Conservation (phyloP, 1,284 basidiomycete genomes). For the Trametes polyzona region DNA sequence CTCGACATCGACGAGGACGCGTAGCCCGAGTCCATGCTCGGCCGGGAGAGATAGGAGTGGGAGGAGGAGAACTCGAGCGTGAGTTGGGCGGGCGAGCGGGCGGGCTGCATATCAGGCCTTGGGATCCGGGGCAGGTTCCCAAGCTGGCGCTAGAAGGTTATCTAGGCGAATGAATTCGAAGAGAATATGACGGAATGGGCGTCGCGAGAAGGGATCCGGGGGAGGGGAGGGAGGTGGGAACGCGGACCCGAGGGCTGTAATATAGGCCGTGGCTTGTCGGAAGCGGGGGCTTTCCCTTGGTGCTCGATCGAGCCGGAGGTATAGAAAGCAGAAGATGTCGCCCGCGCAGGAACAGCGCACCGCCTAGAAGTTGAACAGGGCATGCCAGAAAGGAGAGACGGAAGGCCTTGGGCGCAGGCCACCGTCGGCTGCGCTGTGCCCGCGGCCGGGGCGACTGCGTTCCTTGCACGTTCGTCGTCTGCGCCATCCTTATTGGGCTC, state of each 20-base stretch:
- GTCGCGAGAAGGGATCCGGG: not conserved
- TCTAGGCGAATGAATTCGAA: not conserved
- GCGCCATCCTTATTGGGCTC: conserved; percentile 12
- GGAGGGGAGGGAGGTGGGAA: not conserved
- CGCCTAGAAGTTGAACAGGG: conserved; percentile 3
- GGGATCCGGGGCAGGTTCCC: not conserved
- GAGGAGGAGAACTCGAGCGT: not conserved
- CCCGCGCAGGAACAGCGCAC: not conserved
- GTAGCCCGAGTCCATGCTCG: conserved; percentile 24
- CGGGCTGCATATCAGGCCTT: conserved; percentile 9
- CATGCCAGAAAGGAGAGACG: not conserved
- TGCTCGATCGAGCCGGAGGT: conserved; percentile 1
- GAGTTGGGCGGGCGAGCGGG: conserved; percentile 2
- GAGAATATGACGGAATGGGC: not conserved
- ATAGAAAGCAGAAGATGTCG: not conserved
- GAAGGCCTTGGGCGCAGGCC: not conserved
- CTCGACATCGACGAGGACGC: conserved; percentile 13
- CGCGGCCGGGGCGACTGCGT: not conserved
- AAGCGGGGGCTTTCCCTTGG: not conserved
- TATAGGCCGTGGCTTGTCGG: not conserved
- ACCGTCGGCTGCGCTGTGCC: not conserved
- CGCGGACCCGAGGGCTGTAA: not conserved
- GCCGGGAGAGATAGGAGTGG: not conserved
- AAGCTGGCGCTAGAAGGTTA: conserved; percentile 1
- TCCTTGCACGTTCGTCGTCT: conserved; percentile 26